Base-by-base conservation (phyloP, 331 rosid genomes). In the Stylosanthes scabra region DNA sequence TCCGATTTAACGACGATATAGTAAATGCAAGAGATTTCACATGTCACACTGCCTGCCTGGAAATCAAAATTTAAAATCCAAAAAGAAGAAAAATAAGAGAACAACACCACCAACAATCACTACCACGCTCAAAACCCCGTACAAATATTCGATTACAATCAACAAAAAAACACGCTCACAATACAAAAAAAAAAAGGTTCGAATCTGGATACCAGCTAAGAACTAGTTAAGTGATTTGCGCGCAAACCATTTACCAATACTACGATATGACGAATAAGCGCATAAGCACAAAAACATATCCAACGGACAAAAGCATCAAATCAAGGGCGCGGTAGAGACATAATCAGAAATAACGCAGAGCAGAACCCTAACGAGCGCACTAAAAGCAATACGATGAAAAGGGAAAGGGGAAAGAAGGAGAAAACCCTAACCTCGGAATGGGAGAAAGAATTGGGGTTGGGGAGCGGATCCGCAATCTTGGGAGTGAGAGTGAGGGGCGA, bases 361-460 rank as follows among this genome's bases (percentile, higher is more conserved):
- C 13, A 60, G 52, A 78, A 58, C 75, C 83, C 76, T 80, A 20
- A 20, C 25, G 25, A 20, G 25, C 25, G 25, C 25, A 20, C 25
- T 20, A 20, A 20, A 20, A 20, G 25, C 25, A 20, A 20, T 20
- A 20, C 25, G 25, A 20, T 20, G 25, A 20, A 69, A 25, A 55
- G 14, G 10, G 27, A 55, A 10, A 31, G 1, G 28, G 20, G 15
- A 41, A 3, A 28, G 44, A 52, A 16, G 8, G 37, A 44, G 29
- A 9, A 74, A 79, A 68, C 39, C 66, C 81, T 50, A 68, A 92
- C 98, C 98, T 86, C 94, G 86, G 65, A 64, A 70, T 4, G 84
- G 80, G 58, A 81, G 66, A 70, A 76, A 59, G 56, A 88, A 76
- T 31, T 78, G 85, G 10, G 88, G 74, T 25, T 68, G 71, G 60